phyloP scores from a whole-genome alignment of 2,329 filamentous ascomycete genomes.

The Exophiala dermatitidis region DNA sequence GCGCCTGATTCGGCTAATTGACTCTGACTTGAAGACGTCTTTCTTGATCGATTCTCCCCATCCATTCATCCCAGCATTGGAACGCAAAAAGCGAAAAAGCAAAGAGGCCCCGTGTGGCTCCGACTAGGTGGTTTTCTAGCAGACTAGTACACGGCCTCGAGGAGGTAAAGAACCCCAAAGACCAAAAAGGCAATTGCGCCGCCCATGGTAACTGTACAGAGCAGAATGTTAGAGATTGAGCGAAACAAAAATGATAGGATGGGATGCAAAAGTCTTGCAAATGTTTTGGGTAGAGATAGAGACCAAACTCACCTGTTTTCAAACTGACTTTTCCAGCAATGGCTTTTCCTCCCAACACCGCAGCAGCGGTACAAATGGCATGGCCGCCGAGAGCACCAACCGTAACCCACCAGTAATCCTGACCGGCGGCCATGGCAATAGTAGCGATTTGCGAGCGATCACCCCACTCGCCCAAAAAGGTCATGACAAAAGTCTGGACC shows the following conservation, averaged over 20 bases:
- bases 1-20: too few species aligned
- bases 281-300: slow-evolving; percentile 1
- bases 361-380: slow-evolving; percentile 79
- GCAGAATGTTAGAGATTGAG: slow-evolving; percentile 11
- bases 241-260: too few species aligned
- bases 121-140: background rate
- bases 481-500: slow-evolving; percentile 99
- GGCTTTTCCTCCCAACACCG: slow-evolving; percentile 84
- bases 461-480: slow-evolving; percentile 96
- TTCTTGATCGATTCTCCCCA: too few species aligned
- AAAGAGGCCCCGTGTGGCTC: too few species aligned
- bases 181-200: slow-evolving; percentile 83
- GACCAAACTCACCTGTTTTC: slow-evolving; percentile 71
- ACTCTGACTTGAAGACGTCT: too few species aligned
- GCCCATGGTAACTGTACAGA: slow-evolving; percentile 69
- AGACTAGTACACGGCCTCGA: slow-evolving; percentile 62
- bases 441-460: slow-evolving; percentile 97
- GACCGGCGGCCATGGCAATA: slow-evolving; percentile 95
- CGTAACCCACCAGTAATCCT: slow-evolving; percentile 99
- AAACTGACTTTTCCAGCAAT: slow-evolving; percentile 92
- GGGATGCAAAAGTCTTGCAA: too few species aligned
- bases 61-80: background rate
- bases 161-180: slow-evolving; percentile 85
- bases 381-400: slow-evolving; percentile 81
- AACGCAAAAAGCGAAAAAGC: too few species aligned